phyloP scores from a whole-genome alignment of 1,139 yeast species.

The Nakaseomyces uthaithaninus region DNA sequence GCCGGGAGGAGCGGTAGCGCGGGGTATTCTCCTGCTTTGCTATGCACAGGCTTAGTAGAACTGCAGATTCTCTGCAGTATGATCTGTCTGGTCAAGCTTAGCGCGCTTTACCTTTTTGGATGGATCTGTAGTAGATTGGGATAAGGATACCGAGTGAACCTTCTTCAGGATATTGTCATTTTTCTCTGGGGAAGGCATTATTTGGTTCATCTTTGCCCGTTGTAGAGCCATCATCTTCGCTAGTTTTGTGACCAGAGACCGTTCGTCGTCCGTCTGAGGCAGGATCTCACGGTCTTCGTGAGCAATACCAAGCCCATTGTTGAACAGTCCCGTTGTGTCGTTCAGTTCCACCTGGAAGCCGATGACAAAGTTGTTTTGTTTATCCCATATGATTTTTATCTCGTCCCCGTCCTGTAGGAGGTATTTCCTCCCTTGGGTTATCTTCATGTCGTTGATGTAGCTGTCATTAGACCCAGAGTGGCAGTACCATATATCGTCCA shows the following conservation, averaged over 20 bases:
- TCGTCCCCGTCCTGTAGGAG: conserved; percentile 57
- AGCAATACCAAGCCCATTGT: conserved; percentile 28
- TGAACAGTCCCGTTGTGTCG: conserved; percentile 54
- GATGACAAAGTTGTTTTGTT: conserved; percentile 41
- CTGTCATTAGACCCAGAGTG: conserved; percentile 80
- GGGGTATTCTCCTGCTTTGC: too few species aligned
- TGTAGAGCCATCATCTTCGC: conserved; percentile 21
- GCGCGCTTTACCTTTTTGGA: conserved; percentile 28
- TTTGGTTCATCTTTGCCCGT: conserved; percentile 7
- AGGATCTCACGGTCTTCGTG: conserved; percentile 14
- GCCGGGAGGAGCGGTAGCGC: too few species aligned
- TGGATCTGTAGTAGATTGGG: conserved; percentile 24
- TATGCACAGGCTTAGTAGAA: conserved; percentile 15
- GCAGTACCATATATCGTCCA: conserved; percentile 72
- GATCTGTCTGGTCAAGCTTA: conserved; percentile 25
- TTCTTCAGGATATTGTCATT: conserved; percentile 14
- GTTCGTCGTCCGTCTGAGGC: conserved; percentile 24
- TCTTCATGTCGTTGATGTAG: conserved; percentile 48
- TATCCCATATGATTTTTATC: conserved; percentile 59
- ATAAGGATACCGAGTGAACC: conserved; percentile 23
- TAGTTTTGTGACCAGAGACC: conserved; percentile 18
- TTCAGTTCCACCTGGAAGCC: conserved; percentile 45
- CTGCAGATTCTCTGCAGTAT: conserved; percentile 16
- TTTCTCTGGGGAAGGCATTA: neutral
- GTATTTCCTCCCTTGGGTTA: conserved; percentile 58